Evolutionary conservation across 768 basidiomycete genomes (phyloP), one percentile per base, ranked within the genome.

Genomic region (Xerocomellus amylosporus): DNA sequence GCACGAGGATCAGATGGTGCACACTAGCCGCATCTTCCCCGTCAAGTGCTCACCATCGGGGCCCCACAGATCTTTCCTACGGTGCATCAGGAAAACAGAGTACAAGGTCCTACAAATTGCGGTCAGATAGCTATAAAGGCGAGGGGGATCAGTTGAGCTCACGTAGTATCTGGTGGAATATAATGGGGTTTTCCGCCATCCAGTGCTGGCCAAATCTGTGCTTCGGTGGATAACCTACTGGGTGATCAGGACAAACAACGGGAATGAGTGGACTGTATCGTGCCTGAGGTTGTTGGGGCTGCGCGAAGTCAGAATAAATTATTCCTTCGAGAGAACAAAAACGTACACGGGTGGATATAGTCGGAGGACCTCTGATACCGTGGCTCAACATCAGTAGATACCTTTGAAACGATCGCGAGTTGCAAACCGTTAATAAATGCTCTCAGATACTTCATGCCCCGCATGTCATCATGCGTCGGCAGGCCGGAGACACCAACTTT

Each of bases 361-460:
- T 13, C 73, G 60, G 17, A 72, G 65, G 24, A 66, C 69, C 57
- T 72, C 69, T 73, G 48, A 43, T 19, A 38, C 9, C 33, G 28
- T 8, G 1, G 15, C 8, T 38, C 34, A 4, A 28, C 28, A 49
- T 68, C 9, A 48, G 49, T 40, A 13, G 10, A 42, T 8, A 30
- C 28, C 4, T 9, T 14, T 3, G n/a, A 17, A 26, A 40, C 14
- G 14, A 31, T 39, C 30, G 20, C 9, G 41, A 37, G 9, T 41
- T 4, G 46, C 71, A 13, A 20, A 84, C 84, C 84, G 57, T 87
- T 86, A 46, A 87, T 78, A 22, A 87, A 81, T 1, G 85, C 86
- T 24, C 82, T 73, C 14, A 86, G 66, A 57, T 79, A 86, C 64
- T 81, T 85, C 81, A 86, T 82, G 5, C 81, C 80, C 28, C 73